Percentiles rank a stretch among this genome's conserved stretches.
These are phyloP conservation scores for Lactarius tabidus DNA, from an alignment of 768 basidiomycete genomes.

Conservation along the genomic window DNA sequence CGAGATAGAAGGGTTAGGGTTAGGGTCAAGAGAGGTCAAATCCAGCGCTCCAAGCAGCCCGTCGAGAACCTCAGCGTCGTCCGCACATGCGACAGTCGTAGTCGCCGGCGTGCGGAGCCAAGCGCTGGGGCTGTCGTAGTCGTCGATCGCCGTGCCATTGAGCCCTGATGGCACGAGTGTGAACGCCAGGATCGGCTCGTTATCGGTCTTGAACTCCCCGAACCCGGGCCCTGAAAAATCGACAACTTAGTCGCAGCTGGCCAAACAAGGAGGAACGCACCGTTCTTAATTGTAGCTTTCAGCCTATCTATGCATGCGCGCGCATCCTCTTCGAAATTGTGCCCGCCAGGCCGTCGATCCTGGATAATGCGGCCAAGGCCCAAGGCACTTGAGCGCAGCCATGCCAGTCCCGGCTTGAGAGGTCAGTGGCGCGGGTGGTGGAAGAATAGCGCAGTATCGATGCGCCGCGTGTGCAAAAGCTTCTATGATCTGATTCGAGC, in stretches of 20 bases:
- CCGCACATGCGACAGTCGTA: constrained; percentile 53
- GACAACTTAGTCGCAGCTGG: not conserved
- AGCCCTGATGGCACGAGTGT: no score
- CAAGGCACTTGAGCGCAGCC: not conserved
- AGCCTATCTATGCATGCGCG: not conserved
- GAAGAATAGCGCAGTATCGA: not conserved
- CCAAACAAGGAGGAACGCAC: not conserved
- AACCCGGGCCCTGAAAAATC: not conserved
- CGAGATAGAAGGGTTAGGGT: no score
- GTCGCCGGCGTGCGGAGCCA: no score
- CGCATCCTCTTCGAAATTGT: not conserved
- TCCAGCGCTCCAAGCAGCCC: no score
- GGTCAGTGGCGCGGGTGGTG: not conserved
- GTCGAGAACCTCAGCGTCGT: constrained; percentile 31
- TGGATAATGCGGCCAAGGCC: not conserved
- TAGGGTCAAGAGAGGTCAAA: no score
- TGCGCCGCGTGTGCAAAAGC: not conserved
- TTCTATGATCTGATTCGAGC: not conserved
- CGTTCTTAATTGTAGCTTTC: not conserved
- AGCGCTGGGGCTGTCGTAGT: no score
- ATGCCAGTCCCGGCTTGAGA: not conserved
- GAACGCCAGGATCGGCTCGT: no score
- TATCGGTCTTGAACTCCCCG: no score
- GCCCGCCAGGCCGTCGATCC: not conserved
- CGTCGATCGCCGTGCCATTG: constrained; percentile 1